Evolutionary conservation across 2,329 filamentous ascomycete genomes (phyloP).

Genomic region (Pseudonectria buxi): DNA sequence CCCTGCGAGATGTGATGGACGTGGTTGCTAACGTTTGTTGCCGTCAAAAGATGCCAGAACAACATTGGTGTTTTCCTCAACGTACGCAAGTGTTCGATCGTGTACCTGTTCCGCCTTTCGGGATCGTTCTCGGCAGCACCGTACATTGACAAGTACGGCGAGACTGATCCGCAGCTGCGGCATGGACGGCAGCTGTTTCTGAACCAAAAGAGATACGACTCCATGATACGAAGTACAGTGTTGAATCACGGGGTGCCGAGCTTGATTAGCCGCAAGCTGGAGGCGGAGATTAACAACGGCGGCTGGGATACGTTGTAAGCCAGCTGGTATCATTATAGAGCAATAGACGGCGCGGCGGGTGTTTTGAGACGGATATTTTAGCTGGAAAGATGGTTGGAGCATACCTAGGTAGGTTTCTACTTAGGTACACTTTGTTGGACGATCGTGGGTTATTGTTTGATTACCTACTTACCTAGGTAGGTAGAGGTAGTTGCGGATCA

Average conservation of each 20-base stretch:
- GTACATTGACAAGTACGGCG: constrained; percentile 93
- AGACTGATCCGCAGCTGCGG: constrained; percentile 84
- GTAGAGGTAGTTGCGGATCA: background rate
- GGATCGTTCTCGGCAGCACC: constrained; percentile 84
- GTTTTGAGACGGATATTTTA: too few relatives aligned
- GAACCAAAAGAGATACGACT: constrained; percentile 90
- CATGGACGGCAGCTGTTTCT: constrained; percentile 85
- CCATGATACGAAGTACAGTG: constrained; percentile 78
- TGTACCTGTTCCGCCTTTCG: constrained; percentile 75
- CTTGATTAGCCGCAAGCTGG: constrained; percentile 80
- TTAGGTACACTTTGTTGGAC: too few relatives aligned
- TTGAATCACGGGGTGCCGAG: constrained; percentile 81
- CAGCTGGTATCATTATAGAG: too few relatives aligned
- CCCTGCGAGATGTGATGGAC: background rate
- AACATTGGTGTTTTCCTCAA: constrained; percentile 94
- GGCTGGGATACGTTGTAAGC: constrained; percentile 73
- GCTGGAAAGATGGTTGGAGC: too few relatives aligned
- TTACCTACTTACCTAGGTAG: too few relatives aligned
- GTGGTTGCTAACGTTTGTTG: constrained; percentile 2
- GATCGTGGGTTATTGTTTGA: too few relatives aligned
- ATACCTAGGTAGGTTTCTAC: too few relatives aligned
- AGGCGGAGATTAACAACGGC: constrained; percentile 93
- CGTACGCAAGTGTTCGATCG: constrained; percentile 88
- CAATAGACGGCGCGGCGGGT: too few relatives aligned
- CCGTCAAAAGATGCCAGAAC: constrained; percentile 66